Evolutionary conservation across 257 asterid genomes (phyloP), one percentile per base, ranked within the genome.

Genomic region (Paulownia fortunei): DNA sequence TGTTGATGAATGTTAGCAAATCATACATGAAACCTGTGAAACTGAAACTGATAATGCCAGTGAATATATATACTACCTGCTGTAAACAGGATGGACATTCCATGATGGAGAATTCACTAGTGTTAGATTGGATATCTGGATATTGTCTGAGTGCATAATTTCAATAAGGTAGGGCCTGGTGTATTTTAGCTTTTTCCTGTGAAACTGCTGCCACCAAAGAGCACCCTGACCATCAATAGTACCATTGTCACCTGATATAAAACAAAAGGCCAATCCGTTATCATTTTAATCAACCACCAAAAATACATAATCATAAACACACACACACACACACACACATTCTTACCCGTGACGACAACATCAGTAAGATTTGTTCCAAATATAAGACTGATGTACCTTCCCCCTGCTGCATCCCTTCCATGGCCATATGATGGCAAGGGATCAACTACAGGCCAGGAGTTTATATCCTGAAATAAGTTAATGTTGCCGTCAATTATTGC

Each of bases 361-460:
- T 94, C 98, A 36, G 93, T 94, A 47, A 94, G 97, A 62, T 91
- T 91, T 13, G 90, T 85, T 59, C 97, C 98, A 73, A 91, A 94
- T 13, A 92, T 76, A 24, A 94, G 96, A 80, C 98, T 91, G 79
- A 87, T 86, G 81, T 91, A 94, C 80, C 98, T 84, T 34, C 97
- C 98, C 6, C 97, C 98, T 0, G 93, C 87, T 19, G 97, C 76
- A 68, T 94, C 98, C 76, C 98, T 91, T 74, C 98, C 97, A 69
- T 81, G 97, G 5, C 98, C 98, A 23, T 94, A 92, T 5, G 98
- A 94, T 32, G 98, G 96, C 54, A 94, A 85, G 4, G 98, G 96
- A 62, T 89, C 92, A 49, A 94, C 61, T 85, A 94, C 86, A 0
- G 88, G 82, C 98, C 98, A 94, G 1, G 84, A 56, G 11, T 52